Base-by-base conservation (phyloP, 2,329 filamentous ascomycete species). In the Fusarium buxicola region DNA sequence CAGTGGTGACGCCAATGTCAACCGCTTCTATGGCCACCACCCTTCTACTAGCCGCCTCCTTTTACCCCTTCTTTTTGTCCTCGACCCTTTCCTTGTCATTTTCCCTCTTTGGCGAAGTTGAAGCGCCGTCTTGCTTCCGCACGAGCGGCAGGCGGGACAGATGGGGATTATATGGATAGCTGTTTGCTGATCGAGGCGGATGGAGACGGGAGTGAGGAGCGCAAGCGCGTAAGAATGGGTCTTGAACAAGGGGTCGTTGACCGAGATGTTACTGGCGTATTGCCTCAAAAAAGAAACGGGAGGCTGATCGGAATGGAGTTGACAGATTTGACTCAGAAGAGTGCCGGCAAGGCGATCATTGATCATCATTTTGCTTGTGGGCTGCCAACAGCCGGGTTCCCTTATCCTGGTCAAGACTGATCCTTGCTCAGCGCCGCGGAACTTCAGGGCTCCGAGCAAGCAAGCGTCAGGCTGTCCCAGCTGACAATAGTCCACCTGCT, bases 291-390 rank as follows among this genome's bases (percentile, higher is more conserved):
- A 71, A 68, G 68, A 48, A 70, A 70, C 27, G 25, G 43, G 51
- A 63, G 54, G 55, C 66, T 71, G 63, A 70, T 60, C 59, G 60
- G 54, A 61, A 66, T 62, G 62, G 51, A 55, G 57, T 64, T 71
- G 69, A 71, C 69, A 71, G 69, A 60, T 71, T 70, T 69, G 65
- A 71, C 63, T 70, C 69, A 66, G 52, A 66, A 63, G 46, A 68
- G 48, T 65, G 58, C 63, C 58, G 52, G 55, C 45, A 63, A 67
- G 53, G 45, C 56, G 64, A 71, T 70, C 63, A 69, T 51, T 54
- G 65, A 69, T 67, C 66, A 62, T 55, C 63, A 40, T 57, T 52
- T 48, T 52, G 58, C 44, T 47, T 51, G 24, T 64, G 35, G 45
- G 30, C 40, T 39, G 15, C 34, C 45, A 62, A 56, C 35, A 55